Percentiles rank a stretch among this genome's conserved stretches.
Conservation (phyloP, 2,329 filamentous ascomycete species). For the Colletotrichum sp. region DNA sequence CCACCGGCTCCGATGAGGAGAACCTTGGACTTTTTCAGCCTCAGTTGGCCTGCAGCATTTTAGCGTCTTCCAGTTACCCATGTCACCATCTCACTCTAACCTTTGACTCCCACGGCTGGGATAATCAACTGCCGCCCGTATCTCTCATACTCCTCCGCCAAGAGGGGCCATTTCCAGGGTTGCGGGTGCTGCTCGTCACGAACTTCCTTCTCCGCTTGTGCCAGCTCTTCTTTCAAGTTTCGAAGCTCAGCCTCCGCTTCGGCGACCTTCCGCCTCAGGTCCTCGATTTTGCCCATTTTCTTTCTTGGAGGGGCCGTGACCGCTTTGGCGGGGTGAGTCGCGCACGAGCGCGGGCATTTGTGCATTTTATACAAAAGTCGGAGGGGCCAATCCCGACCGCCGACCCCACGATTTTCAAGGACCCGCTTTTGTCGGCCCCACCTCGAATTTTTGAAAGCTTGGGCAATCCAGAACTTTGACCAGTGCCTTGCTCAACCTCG, state of each 20-base stretch:
- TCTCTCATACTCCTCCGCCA: slow-evolving; percentile 76
- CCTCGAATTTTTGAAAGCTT: slow-evolving; percentile 18
- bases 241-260: slow-evolving; percentile 53
- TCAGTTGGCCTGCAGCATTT: slow-evolving; percentile 69
- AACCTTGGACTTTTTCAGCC: slow-evolving; percentile 72
- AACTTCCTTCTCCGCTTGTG: slow-evolving; percentile 38
- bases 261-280: slow-evolving; percentile 52
- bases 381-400: slow-evolving; percentile 5
- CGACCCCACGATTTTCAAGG: neutral
- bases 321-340: neutral
- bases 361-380: neutral
- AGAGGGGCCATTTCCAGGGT: slow-evolving; percentile 70
- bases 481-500: neutral
- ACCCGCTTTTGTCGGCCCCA: neutral
- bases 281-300: slow-evolving; percentile 44
- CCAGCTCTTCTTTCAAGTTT: slow-evolving; percentile 49
- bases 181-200: slow-evolving; percentile 5
- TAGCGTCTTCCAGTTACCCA: neutral
- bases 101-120: slow-evolving; percentile 77
- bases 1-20: slow-evolving; percentile 89
- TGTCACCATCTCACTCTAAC: slow-evolving; percentile 42
- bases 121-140: slow-evolving; percentile 94
- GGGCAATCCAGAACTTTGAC: neutral
- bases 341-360: neutral
- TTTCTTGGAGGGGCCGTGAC: neutral